These are phyloP conservation scores for Pichia thaimueangensis DNA, from an alignment of 805 yeast species.

Conservation along the genomic window DNA sequence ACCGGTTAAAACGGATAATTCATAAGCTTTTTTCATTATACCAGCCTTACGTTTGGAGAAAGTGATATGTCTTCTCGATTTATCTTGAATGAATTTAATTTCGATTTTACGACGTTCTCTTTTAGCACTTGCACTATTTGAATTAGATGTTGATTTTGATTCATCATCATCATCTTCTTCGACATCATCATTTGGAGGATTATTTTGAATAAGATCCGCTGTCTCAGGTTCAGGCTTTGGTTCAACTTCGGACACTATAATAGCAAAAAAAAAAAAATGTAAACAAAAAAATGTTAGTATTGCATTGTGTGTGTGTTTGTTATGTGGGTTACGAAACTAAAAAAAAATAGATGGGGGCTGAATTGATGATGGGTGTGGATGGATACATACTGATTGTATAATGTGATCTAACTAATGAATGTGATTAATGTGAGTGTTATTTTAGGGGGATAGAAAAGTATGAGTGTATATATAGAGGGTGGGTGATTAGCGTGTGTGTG, in stretches of 20 bases:
- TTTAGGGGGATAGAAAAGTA: not conserved
- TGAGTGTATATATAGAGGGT: too few relatives aligned
- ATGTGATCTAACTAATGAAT: too few relatives aligned
- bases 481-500: not conserved
- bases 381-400: too few relatives aligned
- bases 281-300: not conserved
- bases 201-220: not conserved
- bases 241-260: conserved; percentile 4
- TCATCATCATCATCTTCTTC: conserved; percentile 41
- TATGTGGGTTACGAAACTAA: too few relatives aligned
- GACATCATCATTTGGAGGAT: conserved; percentile 6
- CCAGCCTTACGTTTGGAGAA: conserved; percentile 98
- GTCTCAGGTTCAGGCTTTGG: conserved; percentile 3
- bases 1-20: conserved; percentile 91
- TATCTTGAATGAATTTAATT: conserved; percentile 94
- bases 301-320: not conserved
- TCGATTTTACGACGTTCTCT: conserved; percentile 83
- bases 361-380: too few relatives aligned
- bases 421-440: not conserved
- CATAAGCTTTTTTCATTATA: conserved; percentile 99
- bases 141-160: conserved; percentile 38
- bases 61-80: conserved; percentile 95
- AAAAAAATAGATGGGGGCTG: too few relatives aligned
- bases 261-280: not conserved
- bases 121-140: conserved; percentile 34